Evolutionary conservation across 1,284 basidiomycete genomes (phyloP).

Genomic region (Ustilago curta): DNA sequence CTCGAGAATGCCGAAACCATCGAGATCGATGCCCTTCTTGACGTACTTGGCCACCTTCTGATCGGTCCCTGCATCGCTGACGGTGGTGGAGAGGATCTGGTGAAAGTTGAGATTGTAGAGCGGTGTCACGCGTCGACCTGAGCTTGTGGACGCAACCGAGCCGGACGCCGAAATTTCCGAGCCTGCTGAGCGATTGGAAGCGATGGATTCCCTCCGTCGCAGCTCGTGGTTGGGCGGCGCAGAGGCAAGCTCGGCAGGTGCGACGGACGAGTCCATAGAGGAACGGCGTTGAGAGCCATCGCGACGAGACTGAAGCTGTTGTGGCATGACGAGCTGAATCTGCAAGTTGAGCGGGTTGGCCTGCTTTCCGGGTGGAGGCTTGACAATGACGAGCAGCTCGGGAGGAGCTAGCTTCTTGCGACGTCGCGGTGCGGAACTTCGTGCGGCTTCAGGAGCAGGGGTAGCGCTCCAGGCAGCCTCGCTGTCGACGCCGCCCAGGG

Average conservation of each 20-base stretch:
- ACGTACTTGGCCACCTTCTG: slow-evolving; percentile 91
- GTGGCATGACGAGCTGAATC: slow-evolving; percentile 80
- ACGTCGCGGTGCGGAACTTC: slow-evolving; percentile 19
- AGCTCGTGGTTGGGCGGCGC: slow-evolving; percentile 20
- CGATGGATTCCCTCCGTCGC: slow-evolving; percentile 48
- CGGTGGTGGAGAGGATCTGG: slow-evolving; percentile 89
- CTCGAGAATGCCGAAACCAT: slow-evolving; percentile 69
- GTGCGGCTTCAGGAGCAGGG: slow-evolving; percentile 22
- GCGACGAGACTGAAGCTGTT: slow-evolving; percentile 26
- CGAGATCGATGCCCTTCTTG: slow-evolving; percentile 76
- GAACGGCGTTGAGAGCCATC: slow-evolving; percentile 29
- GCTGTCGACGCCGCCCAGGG: slow-evolving; percentile 43
- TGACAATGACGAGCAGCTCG: slow-evolving; percentile 70
- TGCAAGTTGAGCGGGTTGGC: slow-evolving; percentile 92
- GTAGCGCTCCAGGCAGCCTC: slow-evolving; percentile 43
- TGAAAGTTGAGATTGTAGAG: slow-evolving; percentile 93
- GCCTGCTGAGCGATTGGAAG: slow-evolving; percentile 43
- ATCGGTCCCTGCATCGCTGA: slow-evolving; percentile 92
- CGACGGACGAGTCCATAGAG: slow-evolving; percentile 36
- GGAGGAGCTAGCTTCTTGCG: slow-evolving; percentile 53
- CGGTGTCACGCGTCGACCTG: slow-evolving; percentile 81
- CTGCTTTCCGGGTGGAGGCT: slow-evolving; percentile 82
- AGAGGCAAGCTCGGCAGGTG: slow-evolving; percentile 13
- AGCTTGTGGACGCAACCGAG: slow-evolving; percentile 51
- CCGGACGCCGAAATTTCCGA: slow-evolving; percentile 38